Base-by-base conservation (phyloP, 345 rosid genomes). In the Geranium brycei region DNA sequence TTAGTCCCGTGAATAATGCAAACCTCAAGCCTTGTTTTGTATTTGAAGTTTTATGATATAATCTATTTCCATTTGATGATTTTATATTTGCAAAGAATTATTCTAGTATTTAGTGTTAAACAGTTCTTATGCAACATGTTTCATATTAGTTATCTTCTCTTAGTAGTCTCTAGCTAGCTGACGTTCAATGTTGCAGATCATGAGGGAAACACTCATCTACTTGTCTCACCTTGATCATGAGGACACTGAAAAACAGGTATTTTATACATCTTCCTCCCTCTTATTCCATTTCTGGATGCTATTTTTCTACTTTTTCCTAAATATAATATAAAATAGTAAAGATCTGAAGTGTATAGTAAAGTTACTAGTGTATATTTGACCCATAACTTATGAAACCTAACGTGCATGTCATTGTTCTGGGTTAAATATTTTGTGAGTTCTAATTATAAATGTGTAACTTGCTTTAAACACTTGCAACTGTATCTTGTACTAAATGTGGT, bases 211-310 rank as follows among this genome's bases (percentile, higher is more conserved):
- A 4, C 75, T 95, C 59, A 88, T 91, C 67, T 95, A 95, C 75
- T 72, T 95, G 69, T 83, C 99, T 51, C 97, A 95, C 75, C 95
- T 95, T 63, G 99, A 95, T 69, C 97, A 95, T 18, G 96, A 91
- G 30, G 99, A 95, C 75, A 95, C 99, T 17, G 99, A 95, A 79
- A 91, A 88, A 76, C 97, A 91, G 97, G 99, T 93, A 80, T 35
- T 10, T 18, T 14, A 58, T 28, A 19, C 11, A 17, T 57, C 58
- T 30, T 5, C 47, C 31, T 31, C 61, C 60, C 19, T 19, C 19
- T 13, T 6, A 47, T 11, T 3, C 53, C 11, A 8, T 8, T 47
- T 47, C 13, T 41, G 51, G 51, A 41, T 41, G 4, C 1, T 12
- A 41, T 41, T 41, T 41, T n/a, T 11, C 53, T 11, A 47, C 14